Evolutionary conservation across 2,329 filamentous ascomycete species (phyloP), one percentile per base, ranked within the genome.

Genomic region (Sporothrix luriei): DNA sequence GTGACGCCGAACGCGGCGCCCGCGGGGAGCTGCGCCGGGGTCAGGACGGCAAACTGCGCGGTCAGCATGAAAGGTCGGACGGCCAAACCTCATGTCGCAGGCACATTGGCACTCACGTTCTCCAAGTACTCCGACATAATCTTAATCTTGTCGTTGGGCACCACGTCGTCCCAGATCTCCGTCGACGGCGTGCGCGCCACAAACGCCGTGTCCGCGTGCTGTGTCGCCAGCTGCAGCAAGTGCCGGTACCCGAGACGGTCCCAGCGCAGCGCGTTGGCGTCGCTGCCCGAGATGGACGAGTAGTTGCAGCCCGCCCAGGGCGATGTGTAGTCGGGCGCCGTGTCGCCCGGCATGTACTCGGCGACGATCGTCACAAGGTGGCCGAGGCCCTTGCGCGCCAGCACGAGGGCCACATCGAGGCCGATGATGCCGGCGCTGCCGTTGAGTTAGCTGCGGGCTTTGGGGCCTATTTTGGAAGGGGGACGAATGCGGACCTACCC

Each of bases 271-370:
- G 80, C 80, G 62, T 82, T 82, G 21, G 74, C 71, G 65, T 82
- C 80, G 16, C 73, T 78, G 26, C 80, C 80, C 0, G 81, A 82
- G 57, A 82, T 80, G 51, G 79, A 80, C 0, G 81, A 82, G 72
- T 82, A 82, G 72, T 82, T 82, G 70, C 79, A 81, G 2, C 81
- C 81, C 11, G 81, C 81, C 79, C 80, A 82, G 66, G 80, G 80
- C 6, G 80, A 82, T 1, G 80, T 82, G 71, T 82, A 83, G 29
- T 75, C 73, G 0, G 76, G 70, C 0, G 77, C 75, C 0, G 78
- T 79, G 68, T 82, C 80, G 7, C 80, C 80, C 0, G 80, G 81
- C 0, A 82, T 74, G 67, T 82, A 75, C 68, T 82, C 79, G 11
- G 80, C 80, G 9, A 81, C 71, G 11, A 82, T 74, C 3, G 80